phyloP scores from a whole-genome alignment of 768 basidiomycete species.

The Trametes punicea region DNA sequence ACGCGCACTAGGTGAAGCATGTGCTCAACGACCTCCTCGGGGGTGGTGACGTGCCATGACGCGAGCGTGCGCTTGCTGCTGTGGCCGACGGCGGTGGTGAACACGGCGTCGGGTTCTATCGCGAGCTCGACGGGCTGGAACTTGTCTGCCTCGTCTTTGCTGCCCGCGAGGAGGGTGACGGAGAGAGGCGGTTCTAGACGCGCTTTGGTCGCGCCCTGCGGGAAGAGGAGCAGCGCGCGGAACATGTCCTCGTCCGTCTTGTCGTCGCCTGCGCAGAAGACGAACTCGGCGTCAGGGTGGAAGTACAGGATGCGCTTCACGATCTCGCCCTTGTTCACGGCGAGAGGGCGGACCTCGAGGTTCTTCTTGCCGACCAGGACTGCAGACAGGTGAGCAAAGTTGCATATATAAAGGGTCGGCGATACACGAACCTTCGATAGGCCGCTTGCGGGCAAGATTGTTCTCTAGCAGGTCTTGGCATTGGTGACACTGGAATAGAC shows the following conservation, averaged over 20 bases:
- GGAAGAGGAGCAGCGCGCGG: constrained; percentile 74
- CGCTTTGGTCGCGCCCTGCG: constrained; percentile 26
- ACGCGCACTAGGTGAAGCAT: constrained; percentile 56
- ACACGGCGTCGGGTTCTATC: constrained; percentile 67
- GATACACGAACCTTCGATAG: constrained; percentile 71
- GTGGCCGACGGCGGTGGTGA: constrained; percentile 93
- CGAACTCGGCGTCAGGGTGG: constrained; percentile 91
- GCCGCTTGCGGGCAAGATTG: constrained; percentile 86
- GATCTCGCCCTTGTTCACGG: constrained; percentile 98
- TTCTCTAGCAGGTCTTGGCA: constrained; percentile 96
- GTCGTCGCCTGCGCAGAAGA: constrained; percentile 98
- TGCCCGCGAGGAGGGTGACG: constrained; percentile 35
- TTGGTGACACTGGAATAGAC: constrained; percentile 92
- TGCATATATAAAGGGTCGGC: neutral
- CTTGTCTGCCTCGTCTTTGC: constrained; percentile 26
- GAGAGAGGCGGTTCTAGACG: constrained; percentile 55
- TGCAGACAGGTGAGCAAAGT: constrained; percentile 26
- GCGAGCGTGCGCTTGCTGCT: constrained; percentile 87
- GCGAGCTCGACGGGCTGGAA: constrained; percentile 54
- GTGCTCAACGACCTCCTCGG: constrained; percentile 81
- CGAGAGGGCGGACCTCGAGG: constrained; percentile 91
- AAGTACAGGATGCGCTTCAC: constrained; percentile 91
- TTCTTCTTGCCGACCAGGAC: constrained; percentile 99
- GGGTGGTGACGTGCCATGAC: constrained; percentile 88
- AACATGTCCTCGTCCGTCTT: constrained; percentile 99